phyloP scores from a whole-genome alignment of 768 basidiomycete genomes.

The Mycena alexandri region DNA sequence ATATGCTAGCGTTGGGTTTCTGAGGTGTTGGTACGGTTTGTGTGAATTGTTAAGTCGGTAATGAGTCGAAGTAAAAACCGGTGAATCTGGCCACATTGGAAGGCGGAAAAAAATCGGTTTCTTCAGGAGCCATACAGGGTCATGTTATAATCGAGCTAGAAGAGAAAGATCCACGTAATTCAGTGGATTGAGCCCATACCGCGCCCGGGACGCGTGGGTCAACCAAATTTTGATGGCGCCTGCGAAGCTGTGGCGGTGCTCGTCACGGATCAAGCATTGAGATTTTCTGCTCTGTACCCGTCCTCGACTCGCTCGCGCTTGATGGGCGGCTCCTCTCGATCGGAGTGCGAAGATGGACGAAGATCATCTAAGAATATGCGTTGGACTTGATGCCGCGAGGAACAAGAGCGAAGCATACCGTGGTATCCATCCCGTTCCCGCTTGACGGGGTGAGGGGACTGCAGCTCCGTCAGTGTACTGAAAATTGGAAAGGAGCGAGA shows the following conservation, averaged over 20 bases:
- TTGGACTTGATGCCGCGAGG: neutral
- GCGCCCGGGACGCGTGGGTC: constrained; percentile 1
- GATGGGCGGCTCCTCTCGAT: neutral
- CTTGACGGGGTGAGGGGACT: constrained; percentile 10
- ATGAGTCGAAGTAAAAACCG: too few species aligned
- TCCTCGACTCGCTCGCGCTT: constrained; percentile 14
- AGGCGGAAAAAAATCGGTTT: neutral
- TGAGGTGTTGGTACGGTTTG: too few species aligned
- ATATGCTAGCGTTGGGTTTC: too few species aligned
- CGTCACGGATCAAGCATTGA: too few species aligned
- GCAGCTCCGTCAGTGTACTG: neutral
- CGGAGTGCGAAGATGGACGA: neutral
- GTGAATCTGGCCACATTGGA: too few species aligned
- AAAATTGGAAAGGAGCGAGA: neutral
- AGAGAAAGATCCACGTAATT: neutral
- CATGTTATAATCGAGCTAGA: neutral
- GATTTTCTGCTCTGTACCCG: too few species aligned
- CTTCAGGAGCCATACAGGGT: neutral
- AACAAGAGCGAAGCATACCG: neutral
- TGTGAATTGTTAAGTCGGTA: too few species aligned
- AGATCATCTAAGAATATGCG: neutral
- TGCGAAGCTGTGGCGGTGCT: too few species aligned
- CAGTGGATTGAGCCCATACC: neutral
- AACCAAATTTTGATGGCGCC: neutral
- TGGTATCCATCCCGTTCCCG: constrained; percentile 13